These are phyloP conservation scores for Heterobasidion irregulare DNA, from an alignment of 1,284 basidiomycete genomes.

Conservation along the genomic window DNA sequence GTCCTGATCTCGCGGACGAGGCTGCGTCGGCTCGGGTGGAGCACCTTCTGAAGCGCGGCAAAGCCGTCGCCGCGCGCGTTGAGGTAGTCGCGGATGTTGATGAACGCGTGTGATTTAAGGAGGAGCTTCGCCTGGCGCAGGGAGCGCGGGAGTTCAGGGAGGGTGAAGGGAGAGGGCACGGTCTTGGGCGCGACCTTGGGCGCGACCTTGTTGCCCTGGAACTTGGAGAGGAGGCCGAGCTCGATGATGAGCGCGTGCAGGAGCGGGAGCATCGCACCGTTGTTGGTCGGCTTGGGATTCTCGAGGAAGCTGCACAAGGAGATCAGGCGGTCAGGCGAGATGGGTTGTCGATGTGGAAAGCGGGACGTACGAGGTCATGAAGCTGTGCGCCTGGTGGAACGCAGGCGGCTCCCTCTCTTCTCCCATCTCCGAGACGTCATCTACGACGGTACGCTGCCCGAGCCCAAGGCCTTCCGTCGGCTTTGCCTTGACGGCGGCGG, in stretches of 20 bases:
- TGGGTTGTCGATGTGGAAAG: not conserved
- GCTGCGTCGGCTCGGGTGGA: constrained; percentile 53
- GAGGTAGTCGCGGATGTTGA: constrained; percentile 68
- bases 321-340: not conserved
- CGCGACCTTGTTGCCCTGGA: constrained; percentile 35
- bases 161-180: constrained; percentile 15
- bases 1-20: constrained; percentile 48
- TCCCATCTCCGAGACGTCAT: constrained; percentile 40
- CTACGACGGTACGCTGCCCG: constrained; percentile 35
- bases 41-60: constrained; percentile 46
- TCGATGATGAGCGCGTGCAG: constrained; percentile 35
- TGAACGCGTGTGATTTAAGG: constrained; percentile 54
- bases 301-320: constrained; percentile 37
- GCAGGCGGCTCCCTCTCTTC: constrained; percentile 5
- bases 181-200: constrained; percentile 20
- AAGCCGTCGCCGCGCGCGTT: constrained; percentile 54
- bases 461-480: constrained; percentile 13
- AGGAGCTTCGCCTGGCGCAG: constrained; percentile 53
- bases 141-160: constrained; percentile 40
- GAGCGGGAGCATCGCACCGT: constrained; percentile 23
- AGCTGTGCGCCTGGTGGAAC: constrained; percentile 34
- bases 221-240: constrained; percentile 30
- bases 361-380: constrained; percentile 20
- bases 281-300: constrained; percentile 38
- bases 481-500: not conserved